Evolutionary conservation across 2,329 filamentous ascomycete genomes (phyloP), one percentile per base, ranked within the genome.

Genomic region (Cadophora luteo-olivacea): DNA sequence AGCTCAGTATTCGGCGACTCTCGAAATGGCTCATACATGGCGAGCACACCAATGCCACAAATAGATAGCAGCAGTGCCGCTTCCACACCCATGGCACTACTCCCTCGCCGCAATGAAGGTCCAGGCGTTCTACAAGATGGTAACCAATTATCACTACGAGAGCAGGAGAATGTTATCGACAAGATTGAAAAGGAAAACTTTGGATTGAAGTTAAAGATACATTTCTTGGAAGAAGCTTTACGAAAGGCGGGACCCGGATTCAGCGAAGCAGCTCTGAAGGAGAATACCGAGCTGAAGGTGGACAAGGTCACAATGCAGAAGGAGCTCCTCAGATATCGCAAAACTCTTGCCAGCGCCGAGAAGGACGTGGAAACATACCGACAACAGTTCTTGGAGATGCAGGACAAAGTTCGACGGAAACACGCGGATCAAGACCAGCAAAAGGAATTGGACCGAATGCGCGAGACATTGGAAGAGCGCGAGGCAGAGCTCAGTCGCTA

Each of bases 111-210:
- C 69, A 85, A 85, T 64, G 87, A 85, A 57, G 86, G 85, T 64
- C 89, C 89, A 64, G 91, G 89, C 0, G 87, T 92, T 4, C 81
- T 97, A 48, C 91, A 94, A 70, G 91, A 96, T 74, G 94, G 94
- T 24, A 97, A 97, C 75, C 91, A 97, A 77, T 86, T 97, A 74
- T 97, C 96, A 0, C 81, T 99, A 68, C 90, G 94, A 70, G 96
- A 99, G 78, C 96, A 99, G 80, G 96, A 98, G 80, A 94, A 93
- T 74, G 92, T 96, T 73, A 95, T 99, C 74, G 93, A 97, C 81
- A 92, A 92, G 77, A 95, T 99, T 75, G 94, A 97, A 78, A 99
- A 99, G 83, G 96, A 98, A 78, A 99, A 99, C 78, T 99, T 98
- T 78, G 93, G 93, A 29, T 85, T 99, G 65, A 98, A 98, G 80